Evolutionary conservation across 208 protist species (phyloP).

Genomic region (Strigomonas galati): DNA sequence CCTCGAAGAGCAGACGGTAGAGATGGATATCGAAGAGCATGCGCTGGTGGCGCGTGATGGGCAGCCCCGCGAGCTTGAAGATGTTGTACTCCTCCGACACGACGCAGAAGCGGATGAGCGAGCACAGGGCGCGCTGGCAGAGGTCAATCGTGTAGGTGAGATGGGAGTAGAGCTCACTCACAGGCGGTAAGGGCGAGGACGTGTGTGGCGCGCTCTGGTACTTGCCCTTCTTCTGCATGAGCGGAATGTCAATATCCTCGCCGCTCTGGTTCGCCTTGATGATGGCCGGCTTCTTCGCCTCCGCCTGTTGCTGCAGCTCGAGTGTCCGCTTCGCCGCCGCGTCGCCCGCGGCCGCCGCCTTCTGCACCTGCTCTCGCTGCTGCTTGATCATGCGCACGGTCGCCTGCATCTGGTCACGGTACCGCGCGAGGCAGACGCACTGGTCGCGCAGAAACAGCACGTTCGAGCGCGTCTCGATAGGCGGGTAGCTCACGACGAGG

Average conservation of each 20-base stretch:
- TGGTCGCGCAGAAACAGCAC: constrained; percentile 43
- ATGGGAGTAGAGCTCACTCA: constrained; percentile 22
- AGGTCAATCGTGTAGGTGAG: constrained; percentile 38
- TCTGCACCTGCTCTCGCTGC: constrained; percentile 7
- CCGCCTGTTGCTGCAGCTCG: constrained; percentile 10
- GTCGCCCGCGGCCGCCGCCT: constrained; percentile 22
- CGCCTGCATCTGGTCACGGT: constrained; percentile 62
- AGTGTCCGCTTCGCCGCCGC: constrained; percentile 14
- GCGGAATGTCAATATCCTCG: constrained; percentile 22
- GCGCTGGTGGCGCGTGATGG: constrained; percentile 50
- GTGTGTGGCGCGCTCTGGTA: constrained; percentile 5
- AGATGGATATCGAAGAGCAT: constrained; percentile 70
- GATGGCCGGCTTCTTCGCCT: not conserved
- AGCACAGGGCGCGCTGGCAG: constrained; percentile 44
- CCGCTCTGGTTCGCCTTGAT: not conserved
- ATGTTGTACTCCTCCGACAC: constrained; percentile 37
- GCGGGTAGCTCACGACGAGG: constrained; percentile 31
- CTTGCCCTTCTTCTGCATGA: constrained; percentile 8
- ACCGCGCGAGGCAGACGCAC: constrained; percentile 39
- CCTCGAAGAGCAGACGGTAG: constrained; percentile 68
- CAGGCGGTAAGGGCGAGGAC: not conserved
- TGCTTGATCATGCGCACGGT: constrained; percentile 20
- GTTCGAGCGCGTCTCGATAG: constrained; percentile 25
- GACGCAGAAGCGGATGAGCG: constrained; percentile 70
- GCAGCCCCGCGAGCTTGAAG: constrained; percentile 48